Evolutionary conservation across 2,329 filamentous ascomycete genomes (phyloP).

Genomic region (Gnomoniopsis smithogilvyi): DNA sequence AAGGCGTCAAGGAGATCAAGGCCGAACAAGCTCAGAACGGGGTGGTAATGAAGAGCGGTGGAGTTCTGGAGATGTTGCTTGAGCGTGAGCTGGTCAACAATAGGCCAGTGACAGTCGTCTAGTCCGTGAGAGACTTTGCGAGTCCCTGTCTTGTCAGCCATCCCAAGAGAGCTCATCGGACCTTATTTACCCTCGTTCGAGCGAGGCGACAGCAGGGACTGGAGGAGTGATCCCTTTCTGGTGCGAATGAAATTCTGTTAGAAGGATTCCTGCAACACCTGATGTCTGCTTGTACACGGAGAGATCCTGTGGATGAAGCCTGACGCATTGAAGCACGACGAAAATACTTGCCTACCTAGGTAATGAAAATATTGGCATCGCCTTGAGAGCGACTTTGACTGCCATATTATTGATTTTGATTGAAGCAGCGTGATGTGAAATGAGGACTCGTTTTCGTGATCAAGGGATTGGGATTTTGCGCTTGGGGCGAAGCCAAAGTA

Average conservation of each 20-base stretch:
- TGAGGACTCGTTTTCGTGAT: not conserved
- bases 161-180: constrained; percentile 25
- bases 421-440: not conserved
- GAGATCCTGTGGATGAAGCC: constrained; percentile 8
- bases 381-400: constrained; percentile 3
- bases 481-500: not conserved
- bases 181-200: constrained; percentile 30
- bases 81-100: constrained; percentile 45
- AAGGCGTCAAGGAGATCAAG: constrained; percentile 61
- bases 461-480: not conserved
- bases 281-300: not conserved
- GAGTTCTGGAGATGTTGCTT: constrained; percentile 57
- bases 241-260: not conserved
- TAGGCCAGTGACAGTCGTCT: constrained; percentile 27
- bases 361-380: constrained; percentile 8
- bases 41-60: constrained; percentile 31
- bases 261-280: not conserved
- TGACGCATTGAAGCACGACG: constrained; percentile 11
- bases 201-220: constrained; percentile 21
- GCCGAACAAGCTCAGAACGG: constrained; percentile 28
- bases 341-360: not conserved
- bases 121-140: not conserved
- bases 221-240: constrained; percentile 10
- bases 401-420: not conserved
- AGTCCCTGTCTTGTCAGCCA: not conserved